Evolutionary conservation across 176 grass and related monocot species (phyloP), one percentile per base, ranked within the genome.

Genomic region (Oryza officinalis): DNA sequence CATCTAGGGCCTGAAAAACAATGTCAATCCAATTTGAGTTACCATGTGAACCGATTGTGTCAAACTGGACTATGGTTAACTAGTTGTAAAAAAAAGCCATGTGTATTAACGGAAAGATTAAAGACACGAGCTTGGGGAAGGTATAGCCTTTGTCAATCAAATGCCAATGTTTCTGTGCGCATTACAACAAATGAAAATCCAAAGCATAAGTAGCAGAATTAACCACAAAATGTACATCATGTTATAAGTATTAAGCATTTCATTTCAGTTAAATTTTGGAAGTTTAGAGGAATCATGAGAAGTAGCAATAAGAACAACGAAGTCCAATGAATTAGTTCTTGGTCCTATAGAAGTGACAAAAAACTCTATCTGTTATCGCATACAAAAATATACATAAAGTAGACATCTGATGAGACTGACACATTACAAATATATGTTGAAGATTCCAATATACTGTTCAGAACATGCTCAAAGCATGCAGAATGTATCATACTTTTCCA

Each of bases 1-100:
- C 93, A 89, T 95, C 96, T 82, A 98, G 86, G 41, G 96, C 91
- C 96, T 99, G 43, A 26, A 25, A 33, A 80, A 75, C 63, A 74
- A 49, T 37, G 28, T 67, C 40, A 84, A 81, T 30, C 66, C 8
- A 86, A 18, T 38, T 38, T 59, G 27, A 78, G 30, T 71, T 23
- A 13, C n/a, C 74, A 27, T 1, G 74, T 52, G 8, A 47, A 12
- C 18, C 20, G 61, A 52, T 76, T 30, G 23, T 9, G 66, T 75
- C 47, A 87, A 87, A 79, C 27, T 49, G 22, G 60, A 27, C 7
- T 79, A 18, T 28, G 54, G 17, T 9, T 74, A 32, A 27, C 57
- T 35, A 75, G 46, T 33, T 41, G 2, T 43, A 18, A 14, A 20
- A 63, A 65, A 5, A 10, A 35, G 22, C 10, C 50, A 49, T 64